phyloP scores from a whole-genome alignment of 768 basidiomycete genomes.

The Kwoniella europaea region DNA sequence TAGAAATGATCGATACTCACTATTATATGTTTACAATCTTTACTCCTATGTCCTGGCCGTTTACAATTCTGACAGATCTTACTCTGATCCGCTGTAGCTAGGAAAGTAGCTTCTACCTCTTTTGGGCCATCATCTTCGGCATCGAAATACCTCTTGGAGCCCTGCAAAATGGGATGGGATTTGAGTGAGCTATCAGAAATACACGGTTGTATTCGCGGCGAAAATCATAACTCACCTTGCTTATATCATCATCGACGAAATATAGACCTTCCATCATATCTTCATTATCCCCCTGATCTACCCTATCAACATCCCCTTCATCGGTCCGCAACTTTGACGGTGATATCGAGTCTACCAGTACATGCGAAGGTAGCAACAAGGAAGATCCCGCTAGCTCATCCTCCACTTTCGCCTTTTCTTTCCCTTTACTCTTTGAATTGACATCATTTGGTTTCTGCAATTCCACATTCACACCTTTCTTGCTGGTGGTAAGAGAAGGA shows the following conservation, averaged over 20 bases:
- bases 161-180: conserved; percentile 5
- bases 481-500: conserved; percentile 10
- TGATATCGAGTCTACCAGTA: conserved; percentile 26
- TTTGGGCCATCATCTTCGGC: conserved; percentile 26
- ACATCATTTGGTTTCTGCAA: conserved; percentile 13
- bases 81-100: conserved; percentile 47
- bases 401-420: conserved; percentile 1
- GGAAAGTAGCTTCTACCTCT: conserved; percentile 42
- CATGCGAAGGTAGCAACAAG: conserved; percentile 42
- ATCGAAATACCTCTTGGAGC: conserved; percentile 45
- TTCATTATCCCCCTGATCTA: conserved; percentile 8
- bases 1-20: conserved; percentile 16
- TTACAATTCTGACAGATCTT: conserved; percentile 48
- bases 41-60: conserved; percentile 42
- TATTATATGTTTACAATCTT: conserved; percentile 43
- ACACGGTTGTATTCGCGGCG: not conserved
- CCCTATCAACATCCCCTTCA: conserved; percentile 13
- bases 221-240: conserved; percentile 28
- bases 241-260: conserved; percentile 46
- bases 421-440: conserved; percentile 7
- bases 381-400: not conserved
- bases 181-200: not conserved
- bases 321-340: conserved; percentile 4
- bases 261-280: conserved; percentile 46
- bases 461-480: not conserved